These are phyloP conservation scores for Lentinula lateritia DNA, from an alignment of 768 basidiomycete genomes.

Conservation along the genomic window DNA sequence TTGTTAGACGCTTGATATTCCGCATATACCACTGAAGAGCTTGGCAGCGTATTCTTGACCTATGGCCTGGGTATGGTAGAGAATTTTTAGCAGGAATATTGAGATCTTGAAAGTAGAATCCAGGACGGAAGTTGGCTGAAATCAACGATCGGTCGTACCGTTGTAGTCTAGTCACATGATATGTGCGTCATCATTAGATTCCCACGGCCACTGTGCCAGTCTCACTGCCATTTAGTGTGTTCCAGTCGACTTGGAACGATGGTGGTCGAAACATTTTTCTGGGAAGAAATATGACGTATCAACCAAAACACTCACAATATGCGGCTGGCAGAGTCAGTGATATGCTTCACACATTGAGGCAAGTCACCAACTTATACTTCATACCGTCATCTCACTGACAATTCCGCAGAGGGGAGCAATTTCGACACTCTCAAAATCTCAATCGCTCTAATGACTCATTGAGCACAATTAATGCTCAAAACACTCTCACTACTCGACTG, in stretches of 20 bases:
- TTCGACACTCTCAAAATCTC: slow-evolving; percentile 57
- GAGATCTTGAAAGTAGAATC: too few species aligned
- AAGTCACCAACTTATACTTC: slow-evolving; percentile 8
- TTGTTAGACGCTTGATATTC: too few species aligned
- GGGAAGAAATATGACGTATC: background rate
- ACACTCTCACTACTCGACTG: slow-evolving; percentile 21
- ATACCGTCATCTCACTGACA: background rate
- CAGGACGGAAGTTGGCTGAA: too few species aligned
- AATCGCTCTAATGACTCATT: slow-evolving; percentile 29
- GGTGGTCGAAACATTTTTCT: background rate
- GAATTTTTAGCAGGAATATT: too few species aligned
- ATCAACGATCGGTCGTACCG: too few species aligned
- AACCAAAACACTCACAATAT: background rate
- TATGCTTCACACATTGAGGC: slow-evolving; percentile 50
- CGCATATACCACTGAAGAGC: too few species aligned
- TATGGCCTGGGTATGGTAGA: too few species aligned
- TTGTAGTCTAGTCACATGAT: too few species aligned
- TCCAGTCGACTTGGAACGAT: background rate
- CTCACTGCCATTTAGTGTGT: background rate
- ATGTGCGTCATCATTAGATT: too few species aligned
- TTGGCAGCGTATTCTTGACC: too few species aligned
- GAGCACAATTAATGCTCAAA: slow-evolving; percentile 40
- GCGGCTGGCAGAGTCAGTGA: slow-evolving; percentile 30
- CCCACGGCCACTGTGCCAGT: background rate
- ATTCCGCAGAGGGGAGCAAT: slow-evolving; percentile 62